Conservation (phyloP, 2,329 filamentous ascomycete species). For the Blumeria graminis region DNA sequence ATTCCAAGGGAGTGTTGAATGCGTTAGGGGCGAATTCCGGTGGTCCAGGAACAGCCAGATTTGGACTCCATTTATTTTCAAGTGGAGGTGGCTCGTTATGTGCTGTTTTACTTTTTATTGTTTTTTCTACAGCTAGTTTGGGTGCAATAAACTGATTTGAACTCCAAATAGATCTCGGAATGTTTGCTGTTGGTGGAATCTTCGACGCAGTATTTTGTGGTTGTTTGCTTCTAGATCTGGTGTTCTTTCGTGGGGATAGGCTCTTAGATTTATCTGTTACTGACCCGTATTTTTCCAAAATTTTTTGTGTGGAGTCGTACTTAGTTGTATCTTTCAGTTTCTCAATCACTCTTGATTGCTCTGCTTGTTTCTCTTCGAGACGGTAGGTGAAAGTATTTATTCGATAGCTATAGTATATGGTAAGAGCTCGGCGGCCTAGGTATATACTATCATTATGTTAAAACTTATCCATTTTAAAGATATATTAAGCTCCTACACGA, state of each 20-base stretch:
- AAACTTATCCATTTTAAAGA: neutral
- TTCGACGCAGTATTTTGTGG: constrained; percentile 19
- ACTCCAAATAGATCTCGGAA: constrained; percentile 19
- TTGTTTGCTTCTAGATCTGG: constrained; percentile 8
- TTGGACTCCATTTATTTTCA: neutral
- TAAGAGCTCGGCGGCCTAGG: constrained; percentile 37
- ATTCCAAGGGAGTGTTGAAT: constrained; percentile 19
- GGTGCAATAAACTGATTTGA: too few relatives aligned
- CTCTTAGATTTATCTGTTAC: constrained; percentile 13
- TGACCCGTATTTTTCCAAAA: constrained; percentile 84
- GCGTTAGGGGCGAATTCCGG: constrained; percentile 56
- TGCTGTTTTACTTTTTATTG: neutral
- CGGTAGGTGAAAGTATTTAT: constrained; percentile 43
- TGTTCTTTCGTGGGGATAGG: constrained; percentile 9
- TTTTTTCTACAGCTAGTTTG: neutral
- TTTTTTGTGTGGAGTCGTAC: constrained; percentile 80
- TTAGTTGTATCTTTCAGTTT: constrained; percentile 87
- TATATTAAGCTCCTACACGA: constrained; percentile 32
- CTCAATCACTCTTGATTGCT: constrained; percentile 71
- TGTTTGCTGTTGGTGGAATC: constrained; percentile 38
- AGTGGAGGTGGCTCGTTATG: neutral
- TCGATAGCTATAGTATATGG: constrained; percentile 58
- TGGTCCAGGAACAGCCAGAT: constrained; percentile 12
- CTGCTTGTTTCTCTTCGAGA: constrained; percentile 50
- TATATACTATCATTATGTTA: constrained; percentile 43